Conservation (phyloP, 768 basidiomycete species). For the Symmetrospora coprosmae region DNA sequence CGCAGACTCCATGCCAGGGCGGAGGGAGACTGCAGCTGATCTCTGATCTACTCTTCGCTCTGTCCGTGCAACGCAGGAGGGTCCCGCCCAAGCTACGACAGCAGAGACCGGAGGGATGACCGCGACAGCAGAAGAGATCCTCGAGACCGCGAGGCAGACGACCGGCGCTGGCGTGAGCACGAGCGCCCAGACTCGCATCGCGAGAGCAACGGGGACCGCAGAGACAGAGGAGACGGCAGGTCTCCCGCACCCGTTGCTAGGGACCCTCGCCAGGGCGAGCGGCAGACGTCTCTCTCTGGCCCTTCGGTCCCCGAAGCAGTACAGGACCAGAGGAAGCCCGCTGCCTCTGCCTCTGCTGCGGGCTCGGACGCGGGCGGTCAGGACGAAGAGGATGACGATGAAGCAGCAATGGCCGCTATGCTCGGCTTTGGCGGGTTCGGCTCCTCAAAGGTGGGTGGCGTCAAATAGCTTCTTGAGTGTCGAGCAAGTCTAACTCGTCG, state of each 20-base stretch:
- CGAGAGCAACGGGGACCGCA: neutral
- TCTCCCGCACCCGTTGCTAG: neutral
- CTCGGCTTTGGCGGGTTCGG: conserved; percentile 86
- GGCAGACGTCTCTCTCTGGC: neutral
- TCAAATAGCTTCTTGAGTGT: neutral
- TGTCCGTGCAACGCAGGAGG: neutral
- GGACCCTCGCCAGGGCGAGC: neutral
- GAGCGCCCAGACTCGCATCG: too few species aligned
- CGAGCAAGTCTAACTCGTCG: neutral
- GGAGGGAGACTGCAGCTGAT: neutral
- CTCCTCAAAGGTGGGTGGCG: conserved; percentile 57
- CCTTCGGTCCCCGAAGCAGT: neutral
- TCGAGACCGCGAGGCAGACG: neutral
- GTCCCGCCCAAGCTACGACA: neutral
- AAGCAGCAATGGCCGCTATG: conserved; percentile 67
- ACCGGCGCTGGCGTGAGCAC: neutral
- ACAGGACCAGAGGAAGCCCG: conserved; percentile 32
- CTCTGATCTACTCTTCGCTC: neutral
- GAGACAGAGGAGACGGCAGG: neutral
- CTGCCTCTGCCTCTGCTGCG: neutral
- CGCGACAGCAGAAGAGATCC: neutral
- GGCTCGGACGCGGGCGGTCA: conserved; percentile 28
- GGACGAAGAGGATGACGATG: conserved; percentile 48
- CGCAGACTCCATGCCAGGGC: neutral
- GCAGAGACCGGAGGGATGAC: neutral